These are phyloP conservation scores for Starmerella sp. DNA, from an alignment of 805 yeast species.

Conservation along the genomic window DNA sequence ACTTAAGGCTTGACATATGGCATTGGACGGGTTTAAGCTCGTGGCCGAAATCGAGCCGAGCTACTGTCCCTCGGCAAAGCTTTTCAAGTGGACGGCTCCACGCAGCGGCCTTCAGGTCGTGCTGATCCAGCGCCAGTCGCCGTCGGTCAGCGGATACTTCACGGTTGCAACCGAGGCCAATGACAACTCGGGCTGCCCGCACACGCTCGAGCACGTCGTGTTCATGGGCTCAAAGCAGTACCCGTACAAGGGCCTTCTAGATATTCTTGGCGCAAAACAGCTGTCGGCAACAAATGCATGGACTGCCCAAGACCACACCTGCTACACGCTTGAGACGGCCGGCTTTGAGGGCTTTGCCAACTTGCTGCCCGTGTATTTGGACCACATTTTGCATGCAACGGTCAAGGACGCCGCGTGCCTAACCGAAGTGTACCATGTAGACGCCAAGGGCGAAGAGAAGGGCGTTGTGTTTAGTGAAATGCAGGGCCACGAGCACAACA, in stretches of 20 bases:
- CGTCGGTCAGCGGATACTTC: conserved; percentile 81
- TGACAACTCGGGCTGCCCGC: conserved; percentile 87
- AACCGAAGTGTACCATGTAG: conserved; percentile 92
- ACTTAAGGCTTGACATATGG: background rate
- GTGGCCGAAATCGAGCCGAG: conserved; percentile 20
- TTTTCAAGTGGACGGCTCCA: conserved; percentile 56
- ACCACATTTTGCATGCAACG: conserved; percentile 76
- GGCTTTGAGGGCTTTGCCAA: conserved; percentile 92
- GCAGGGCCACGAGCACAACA: conserved; percentile 81
- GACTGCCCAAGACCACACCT: conserved; percentile 94
- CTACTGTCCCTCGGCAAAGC: conserved; percentile 20
- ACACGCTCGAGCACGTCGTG: conserved; percentile 84
- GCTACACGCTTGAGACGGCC: conserved; percentile 79
- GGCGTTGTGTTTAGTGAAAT: conserved; percentile 96
- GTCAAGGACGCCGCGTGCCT: conserved; percentile 80
- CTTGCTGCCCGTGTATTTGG: conserved; percentile 78
- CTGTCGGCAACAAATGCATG: conserved; percentile 89
- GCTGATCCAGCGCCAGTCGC: conserved; percentile 67
- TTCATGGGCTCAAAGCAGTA: conserved; percentile 87
- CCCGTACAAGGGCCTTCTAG: conserved; percentile 87
- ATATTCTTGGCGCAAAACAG: conserved; percentile 71
- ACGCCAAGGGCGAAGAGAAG: conserved; percentile 79
- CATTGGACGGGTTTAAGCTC: conserved; percentile 12
- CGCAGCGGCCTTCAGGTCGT: conserved; percentile 77
- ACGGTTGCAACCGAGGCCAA: conserved; percentile 89